Percentiles rank a stretch among this genome's conserved stretches.
These are phyloP conservation scores for Ophiocordyceps camponoti-leonardi DNA, from an alignment of 2,329 filamentous ascomycete genomes.

Conservation along the genomic window DNA sequence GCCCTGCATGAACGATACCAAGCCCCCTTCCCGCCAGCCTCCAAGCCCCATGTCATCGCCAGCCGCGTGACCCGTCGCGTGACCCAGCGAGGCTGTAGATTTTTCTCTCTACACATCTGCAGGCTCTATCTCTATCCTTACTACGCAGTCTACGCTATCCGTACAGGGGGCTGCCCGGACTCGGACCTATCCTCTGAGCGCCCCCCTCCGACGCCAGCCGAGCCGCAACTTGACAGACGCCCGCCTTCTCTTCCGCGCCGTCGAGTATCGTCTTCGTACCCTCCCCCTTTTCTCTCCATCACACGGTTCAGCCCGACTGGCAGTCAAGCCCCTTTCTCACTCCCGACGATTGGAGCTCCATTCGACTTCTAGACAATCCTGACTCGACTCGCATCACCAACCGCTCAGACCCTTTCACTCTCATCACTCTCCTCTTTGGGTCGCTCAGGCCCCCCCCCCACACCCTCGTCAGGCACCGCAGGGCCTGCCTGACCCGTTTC, in stretches of 20 bases:
- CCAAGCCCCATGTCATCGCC: background rate
- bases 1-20: background rate
- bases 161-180: background rate
- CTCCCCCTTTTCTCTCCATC: background rate
- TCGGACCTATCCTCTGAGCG: too few species aligned
- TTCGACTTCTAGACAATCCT: background rate
- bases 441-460: too few species aligned
- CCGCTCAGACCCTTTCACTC: background rate
- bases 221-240: background rate
- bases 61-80: background rate
- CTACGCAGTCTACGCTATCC: too few species aligned
- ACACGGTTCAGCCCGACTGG: background rate
- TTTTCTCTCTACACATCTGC: too few species aligned
- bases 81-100: background rate
- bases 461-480: background rate
- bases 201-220: background rate
- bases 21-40: background rate
- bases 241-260: background rate
- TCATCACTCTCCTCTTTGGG: background rate
- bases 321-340: background rate
- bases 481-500: background rate
- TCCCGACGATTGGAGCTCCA: background rate
- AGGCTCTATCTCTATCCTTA: too few species aligned
- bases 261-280: background rate
- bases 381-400: background rate